A percentile compares a stretch with the other conserved stretches of the same genome.
These are phyloP conservation scores for Calendula officinalis DNA, from an alignment of 129 eudicot genomes.

Conservation along the genomic window DNA sequence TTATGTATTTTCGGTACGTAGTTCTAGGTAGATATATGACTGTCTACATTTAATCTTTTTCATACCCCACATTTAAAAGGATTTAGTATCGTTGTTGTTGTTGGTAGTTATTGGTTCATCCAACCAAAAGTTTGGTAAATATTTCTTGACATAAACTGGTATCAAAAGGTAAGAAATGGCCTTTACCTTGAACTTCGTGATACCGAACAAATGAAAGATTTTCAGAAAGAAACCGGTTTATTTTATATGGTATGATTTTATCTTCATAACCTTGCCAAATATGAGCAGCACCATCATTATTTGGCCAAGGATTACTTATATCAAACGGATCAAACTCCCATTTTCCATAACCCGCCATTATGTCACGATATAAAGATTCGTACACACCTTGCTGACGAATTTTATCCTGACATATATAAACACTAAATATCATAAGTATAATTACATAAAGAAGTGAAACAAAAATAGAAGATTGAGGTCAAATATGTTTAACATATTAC, in stretches of 20 bases:
- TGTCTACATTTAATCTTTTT: too few species aligned
- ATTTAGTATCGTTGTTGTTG: background rate
- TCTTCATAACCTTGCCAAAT: slow-evolving; percentile 70
- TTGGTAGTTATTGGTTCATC: slow-evolving; percentile 14
- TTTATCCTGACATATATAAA: slow-evolving; percentile 40
- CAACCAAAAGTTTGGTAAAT: slow-evolving; percentile 43
- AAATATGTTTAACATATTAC: slow-evolving; percentile 25
- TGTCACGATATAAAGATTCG: slow-evolving; percentile 60
- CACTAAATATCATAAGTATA: background rate
- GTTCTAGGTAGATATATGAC: too few species aligned
- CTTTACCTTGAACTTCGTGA: slow-evolving; percentile 60
- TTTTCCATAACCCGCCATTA: slow-evolving; percentile 49
- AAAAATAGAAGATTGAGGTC: background rate
- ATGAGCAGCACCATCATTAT: slow-evolving; percentile 55
- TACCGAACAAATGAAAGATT: slow-evolving; percentile 58
- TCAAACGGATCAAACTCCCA: slow-evolving; percentile 76
- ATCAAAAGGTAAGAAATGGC: slow-evolving; percentile 44
- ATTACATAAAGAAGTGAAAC: background rate
- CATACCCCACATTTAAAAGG: too few species aligned
- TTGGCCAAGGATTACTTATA: slow-evolving; percentile 55
- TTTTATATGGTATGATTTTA: slow-evolving; percentile 41
- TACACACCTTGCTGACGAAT: slow-evolving; percentile 54
- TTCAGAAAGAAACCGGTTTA: slow-evolving; percentile 44
- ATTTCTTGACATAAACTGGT: slow-evolving; percentile 43
- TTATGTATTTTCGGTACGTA: too few species aligned